Conservation (phyloP, 805 yeast genomes). For the Cyberlindnera lachancei region DNA sequence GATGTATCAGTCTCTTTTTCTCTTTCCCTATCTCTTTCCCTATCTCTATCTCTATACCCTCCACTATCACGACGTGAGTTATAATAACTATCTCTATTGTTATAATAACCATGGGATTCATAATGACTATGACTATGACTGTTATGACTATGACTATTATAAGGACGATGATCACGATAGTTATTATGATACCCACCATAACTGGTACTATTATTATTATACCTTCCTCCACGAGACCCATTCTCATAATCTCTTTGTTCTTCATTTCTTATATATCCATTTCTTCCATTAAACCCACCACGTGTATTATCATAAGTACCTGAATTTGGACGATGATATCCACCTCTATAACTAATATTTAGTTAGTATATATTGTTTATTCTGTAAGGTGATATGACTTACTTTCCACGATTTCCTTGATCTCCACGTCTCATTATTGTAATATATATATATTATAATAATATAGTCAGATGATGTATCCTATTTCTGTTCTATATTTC, state of each 20-base stretch:
- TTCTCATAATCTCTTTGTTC: no score
- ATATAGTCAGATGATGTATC: no score
- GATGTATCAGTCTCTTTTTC: no score
- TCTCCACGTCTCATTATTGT: slow-evolving; percentile 1
- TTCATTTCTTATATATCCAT: no score
- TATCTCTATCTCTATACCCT: no score
- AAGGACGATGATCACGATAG: no score
- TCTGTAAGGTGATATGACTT: neutral
- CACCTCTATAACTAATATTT: slow-evolving; percentile 8
- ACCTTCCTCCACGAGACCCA: no score
- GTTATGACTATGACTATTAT: neutral
- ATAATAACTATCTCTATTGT: slow-evolving; percentile 1
- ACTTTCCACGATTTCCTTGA: slow-evolving; percentile 1
- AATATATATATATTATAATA: neutral
- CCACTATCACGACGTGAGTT: neutral
- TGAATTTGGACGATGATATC: slow-evolving; percentile 8
- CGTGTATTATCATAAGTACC: slow-evolving; percentile 6
- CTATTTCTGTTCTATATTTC: no score
- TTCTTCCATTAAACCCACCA: slow-evolving; percentile 4
- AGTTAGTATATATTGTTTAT: no score
- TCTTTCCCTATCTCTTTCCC: no score
- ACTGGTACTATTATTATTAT: no score
- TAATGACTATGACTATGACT: neutral
- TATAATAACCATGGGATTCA: neutral
- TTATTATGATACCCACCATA: no score